These are phyloP conservation scores for Claviceps paspali DNA, from an alignment of 2,329 filamentous ascomycete species.

Conservation along the genomic window DNA sequence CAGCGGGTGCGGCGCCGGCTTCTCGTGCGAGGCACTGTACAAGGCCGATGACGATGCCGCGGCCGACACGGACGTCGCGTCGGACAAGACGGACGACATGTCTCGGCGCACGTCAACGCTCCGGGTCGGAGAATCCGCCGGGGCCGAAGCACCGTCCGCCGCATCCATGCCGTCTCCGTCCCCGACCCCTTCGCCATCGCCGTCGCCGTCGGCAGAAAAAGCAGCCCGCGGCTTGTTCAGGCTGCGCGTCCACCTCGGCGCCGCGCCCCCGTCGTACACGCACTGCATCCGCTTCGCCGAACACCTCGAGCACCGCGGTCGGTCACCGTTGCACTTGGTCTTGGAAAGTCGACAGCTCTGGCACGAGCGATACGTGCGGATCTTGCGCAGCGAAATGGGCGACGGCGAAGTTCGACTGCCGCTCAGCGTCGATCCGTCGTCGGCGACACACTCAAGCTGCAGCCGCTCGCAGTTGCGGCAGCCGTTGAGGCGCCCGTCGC, in stretches of 20 bases:
- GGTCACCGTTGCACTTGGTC: slow-evolving; percentile 27
- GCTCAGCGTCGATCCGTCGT: slow-evolving; percentile 16
- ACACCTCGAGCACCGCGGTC: slow-evolving; percentile 23
- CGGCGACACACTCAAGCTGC: slow-evolving; percentile 24
- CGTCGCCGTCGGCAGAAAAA: slow-evolving; percentile 1
- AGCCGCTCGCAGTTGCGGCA: slow-evolving; percentile 28
- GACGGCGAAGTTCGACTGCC: slow-evolving; percentile 13
- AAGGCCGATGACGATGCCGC: not conserved
- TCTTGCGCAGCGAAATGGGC: slow-evolving; percentile 20
- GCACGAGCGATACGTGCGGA: slow-evolving; percentile 25
- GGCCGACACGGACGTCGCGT: not conserved
- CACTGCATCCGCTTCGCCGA: slow-evolving; percentile 19
- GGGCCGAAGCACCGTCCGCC: not conserved
- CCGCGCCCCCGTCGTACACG: slow-evolving; percentile 23
- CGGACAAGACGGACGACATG: slow-evolving; percentile 1
- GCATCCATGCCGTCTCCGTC: too few relatives aligned
- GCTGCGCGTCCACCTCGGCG: slow-evolving; percentile 22
- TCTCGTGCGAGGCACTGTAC: not conserved
- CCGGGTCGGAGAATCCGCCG: not conserved
- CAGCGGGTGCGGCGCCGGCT: slow-evolving; percentile 2
- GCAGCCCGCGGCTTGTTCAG: slow-evolving; percentile 10
- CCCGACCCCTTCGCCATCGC: not conserved
- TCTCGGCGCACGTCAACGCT: not conserved
- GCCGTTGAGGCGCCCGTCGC: slow-evolving; percentile 25
- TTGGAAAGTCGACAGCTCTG: slow-evolving; percentile 24